Conservation (phyloP, 176 grass and related monocot species). For the Puccinellia tenuiflora region DNA sequence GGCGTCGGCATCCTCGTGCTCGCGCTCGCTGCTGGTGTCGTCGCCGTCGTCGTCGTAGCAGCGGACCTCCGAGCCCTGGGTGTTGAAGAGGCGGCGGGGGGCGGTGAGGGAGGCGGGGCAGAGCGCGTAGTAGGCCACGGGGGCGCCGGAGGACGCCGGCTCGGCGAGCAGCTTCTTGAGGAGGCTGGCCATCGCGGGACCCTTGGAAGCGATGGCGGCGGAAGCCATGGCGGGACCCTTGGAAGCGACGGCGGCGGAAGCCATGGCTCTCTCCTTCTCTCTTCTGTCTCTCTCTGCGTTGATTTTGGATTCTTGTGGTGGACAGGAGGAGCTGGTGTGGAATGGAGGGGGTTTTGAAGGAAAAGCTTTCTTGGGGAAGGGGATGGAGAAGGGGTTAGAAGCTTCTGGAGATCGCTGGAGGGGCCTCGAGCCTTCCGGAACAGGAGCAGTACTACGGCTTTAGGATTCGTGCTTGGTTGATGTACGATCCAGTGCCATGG, state of each 20-base stretch:
- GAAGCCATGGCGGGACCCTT: constrained; percentile 53
- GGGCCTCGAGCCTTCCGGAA: no score
- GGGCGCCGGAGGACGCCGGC: neutral
- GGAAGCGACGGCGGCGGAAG: no score
- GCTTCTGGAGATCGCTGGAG: no score
- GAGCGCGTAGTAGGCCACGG: neutral
- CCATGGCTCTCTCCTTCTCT: neutral
- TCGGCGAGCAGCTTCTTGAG: no score
- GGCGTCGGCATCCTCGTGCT: neutral
- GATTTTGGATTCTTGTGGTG: neutral
- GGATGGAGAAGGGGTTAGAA: no score
- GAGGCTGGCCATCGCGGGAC: constrained; percentile 11
- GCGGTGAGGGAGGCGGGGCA: neutral
- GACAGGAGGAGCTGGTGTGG: neutral
- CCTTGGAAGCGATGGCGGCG: constrained; percentile 27
- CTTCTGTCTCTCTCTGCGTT: no score
- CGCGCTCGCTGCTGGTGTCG: neutral
- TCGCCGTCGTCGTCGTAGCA: neutral
- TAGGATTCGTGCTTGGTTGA: no score
- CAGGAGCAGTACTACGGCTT: no score
- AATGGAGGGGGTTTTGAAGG: neutral
- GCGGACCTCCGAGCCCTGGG: neutral
- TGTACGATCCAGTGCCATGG: no score
- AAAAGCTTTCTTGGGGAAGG: no score
- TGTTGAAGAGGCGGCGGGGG: constrained; percentile 34